phyloP scores from a whole-genome alignment of 2,329 filamentous ascomycete species.

The Fusarium euwallaceae region DNA sequence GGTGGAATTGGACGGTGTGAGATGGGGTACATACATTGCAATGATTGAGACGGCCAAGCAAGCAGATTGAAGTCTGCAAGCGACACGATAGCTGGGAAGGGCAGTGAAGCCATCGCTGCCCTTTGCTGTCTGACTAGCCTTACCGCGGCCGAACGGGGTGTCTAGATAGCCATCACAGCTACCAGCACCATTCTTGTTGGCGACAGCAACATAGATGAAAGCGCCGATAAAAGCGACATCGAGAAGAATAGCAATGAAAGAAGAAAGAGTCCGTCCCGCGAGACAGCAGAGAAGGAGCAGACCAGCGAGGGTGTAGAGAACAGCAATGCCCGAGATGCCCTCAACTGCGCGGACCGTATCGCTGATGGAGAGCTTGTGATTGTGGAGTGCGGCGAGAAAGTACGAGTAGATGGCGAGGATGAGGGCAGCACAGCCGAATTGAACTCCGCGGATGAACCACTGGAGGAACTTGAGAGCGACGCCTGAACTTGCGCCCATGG shows the following conservation, averaged over 20 bases:
- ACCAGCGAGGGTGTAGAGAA: conserved; percentile 81
- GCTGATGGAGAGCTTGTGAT: conserved; percentile 73
- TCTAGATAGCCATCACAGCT: conserved; percentile 72
- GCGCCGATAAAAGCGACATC: conserved; percentile 81
- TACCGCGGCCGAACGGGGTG: conserved; percentile 78
- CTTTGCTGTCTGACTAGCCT: conserved; percentile 64
- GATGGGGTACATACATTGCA: conserved; percentile 68
- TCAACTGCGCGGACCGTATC: conserved; percentile 79
- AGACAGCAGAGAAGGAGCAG: conserved; percentile 83
- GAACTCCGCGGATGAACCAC: conserved; percentile 78
- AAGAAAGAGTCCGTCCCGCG: conserved; percentile 80
- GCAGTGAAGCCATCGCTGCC: conserved; percentile 61
- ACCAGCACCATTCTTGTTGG: conserved; percentile 77
- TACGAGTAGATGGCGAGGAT: conserved; percentile 86
- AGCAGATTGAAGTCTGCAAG: conserved; percentile 83
- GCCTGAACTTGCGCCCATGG: conserved; percentile 50
- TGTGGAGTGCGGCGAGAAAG: conserved; percentile 80
- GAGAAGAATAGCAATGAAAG: conserved; percentile 78
- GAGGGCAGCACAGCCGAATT: conserved; percentile 79
- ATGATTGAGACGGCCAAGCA: conserved; percentile 83
- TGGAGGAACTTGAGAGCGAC: conserved; percentile 76
- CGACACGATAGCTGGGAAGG: conserved; percentile 62
- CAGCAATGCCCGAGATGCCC: conserved; percentile 80
- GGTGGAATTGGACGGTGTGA: background rate
- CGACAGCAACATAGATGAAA: conserved; percentile 85